Base-by-base conservation (phyloP, 2,329 filamentous ascomycete species). In the Penicillium italicum region DNA sequence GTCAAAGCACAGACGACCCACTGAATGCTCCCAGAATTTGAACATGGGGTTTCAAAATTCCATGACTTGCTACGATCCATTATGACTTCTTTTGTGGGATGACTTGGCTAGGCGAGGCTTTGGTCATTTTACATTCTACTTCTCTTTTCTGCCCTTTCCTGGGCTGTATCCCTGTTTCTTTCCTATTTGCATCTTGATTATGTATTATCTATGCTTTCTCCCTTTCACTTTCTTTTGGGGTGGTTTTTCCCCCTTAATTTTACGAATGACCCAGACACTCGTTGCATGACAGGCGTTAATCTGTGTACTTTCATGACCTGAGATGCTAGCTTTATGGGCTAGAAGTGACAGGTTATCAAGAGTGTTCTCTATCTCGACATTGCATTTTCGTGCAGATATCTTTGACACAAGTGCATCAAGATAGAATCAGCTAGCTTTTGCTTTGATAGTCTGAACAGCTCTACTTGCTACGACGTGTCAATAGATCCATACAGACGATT, bases 1-100 rank as follows among this genome's bases (percentile, higher is more conserved):
- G 69, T 74, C 31, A 70, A 60, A 53, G 62, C 68, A 34, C 44
- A 47, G 47, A 52, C 38, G 33, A 53, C 18, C 43, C 16, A 52
- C 14, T 54, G 36, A 46, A 41, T 30, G 11, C 16, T 5, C 30
- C 6, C 38, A 22, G 20, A 37, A 38, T 33, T 30, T 41, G 16
- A 36, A 42, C 40, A 41, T 47, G 37, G 46, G 18, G 31, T 33
- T 20, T 34, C 34, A 38, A 24, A 36, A 38, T 40, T 54, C 55
- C n/a, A 58, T 56, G 57, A 59, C 37, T 44, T 56, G 42, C 52
- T 53, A 64, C 49, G 62, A 62, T 50, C 28, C 40, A 40, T 54
- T n/a, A 62, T 52, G 61, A 63, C 53, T 52, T 37, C 16, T 44
- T 45, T 52, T 28, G 22, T 31, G 47, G 30, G n/a, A 44, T 51